These are phyloP conservation scores for Nakaseomyces nivariensis DNA, from an alignment of 1,139 yeast species.

Conservation along the genomic window DNA sequence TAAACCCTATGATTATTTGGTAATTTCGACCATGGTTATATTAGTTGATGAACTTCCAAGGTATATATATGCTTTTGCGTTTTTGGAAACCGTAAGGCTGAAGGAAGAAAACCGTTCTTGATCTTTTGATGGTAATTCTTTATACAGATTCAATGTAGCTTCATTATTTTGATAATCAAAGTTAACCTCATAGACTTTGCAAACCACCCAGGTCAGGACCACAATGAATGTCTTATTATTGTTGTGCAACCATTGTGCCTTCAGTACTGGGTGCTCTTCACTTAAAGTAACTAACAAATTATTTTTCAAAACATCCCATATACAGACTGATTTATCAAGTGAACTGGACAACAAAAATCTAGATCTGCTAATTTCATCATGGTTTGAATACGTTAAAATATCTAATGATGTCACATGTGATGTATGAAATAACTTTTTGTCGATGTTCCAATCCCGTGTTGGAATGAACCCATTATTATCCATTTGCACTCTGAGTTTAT, in stretches of 20 bases:
- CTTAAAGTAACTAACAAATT: neutral
- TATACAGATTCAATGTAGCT: neutral
- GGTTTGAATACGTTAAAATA: constrained; percentile 12
- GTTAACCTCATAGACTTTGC: neutral
- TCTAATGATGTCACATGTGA: constrained; percentile 3
- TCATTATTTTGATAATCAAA: neutral
- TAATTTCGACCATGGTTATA: neutral
- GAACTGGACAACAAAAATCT: neutral
- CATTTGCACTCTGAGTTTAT: constrained; percentile 6
- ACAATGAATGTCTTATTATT: neutral
- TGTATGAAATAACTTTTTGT: neutral
- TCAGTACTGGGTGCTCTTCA: neutral
- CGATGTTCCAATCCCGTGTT: neutral
- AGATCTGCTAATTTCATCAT: constrained; percentile 8
- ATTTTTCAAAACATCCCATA: neutral
- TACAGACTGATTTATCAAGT: neutral
- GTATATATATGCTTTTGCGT: neutral
- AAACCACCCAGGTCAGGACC: neutral
- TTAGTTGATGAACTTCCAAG: neutral
- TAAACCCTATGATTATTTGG: no score
- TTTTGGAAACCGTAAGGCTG: neutral
- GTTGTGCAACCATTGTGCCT: neutral
- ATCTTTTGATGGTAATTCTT: neutral
- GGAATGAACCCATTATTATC: constrained; percentile 22
- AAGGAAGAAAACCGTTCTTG: neutral